Conservation (phyloP, 225 moss, liverwort and hornwort species). For the Thuidium tamariscinum region DNA sequence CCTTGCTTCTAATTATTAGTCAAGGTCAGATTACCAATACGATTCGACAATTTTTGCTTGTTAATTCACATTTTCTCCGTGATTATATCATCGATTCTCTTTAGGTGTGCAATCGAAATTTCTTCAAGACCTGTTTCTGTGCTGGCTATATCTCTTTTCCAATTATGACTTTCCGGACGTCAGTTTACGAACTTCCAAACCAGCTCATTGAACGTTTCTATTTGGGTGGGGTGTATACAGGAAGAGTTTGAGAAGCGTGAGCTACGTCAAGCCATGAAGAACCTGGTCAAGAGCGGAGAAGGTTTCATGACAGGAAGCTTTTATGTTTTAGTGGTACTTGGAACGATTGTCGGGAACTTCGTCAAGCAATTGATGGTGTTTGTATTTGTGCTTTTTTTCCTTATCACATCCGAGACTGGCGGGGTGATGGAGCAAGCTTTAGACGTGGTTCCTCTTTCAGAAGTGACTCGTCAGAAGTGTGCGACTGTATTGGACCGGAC, state of each 20-base stretch:
- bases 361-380: constrained; percentile 47
- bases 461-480: constrained; percentile 47
- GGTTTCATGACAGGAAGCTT: constrained; percentile 43
- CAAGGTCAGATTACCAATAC: background rate
- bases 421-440: constrained; percentile 75
- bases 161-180: background rate
- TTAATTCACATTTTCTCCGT: background rate
- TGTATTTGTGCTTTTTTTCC: constrained; percentile 52
- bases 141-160: background rate
- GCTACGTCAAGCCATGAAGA: constrained; percentile 24
- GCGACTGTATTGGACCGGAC: constrained; percentile 65
- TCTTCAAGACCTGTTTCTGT: background rate
- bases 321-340: constrained; percentile 39
- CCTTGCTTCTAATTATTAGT: background rate
- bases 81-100: background rate
- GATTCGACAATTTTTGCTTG: background rate
- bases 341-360: constrained; percentile 27
- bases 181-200: background rate
- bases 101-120: background rate
- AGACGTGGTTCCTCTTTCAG: constrained; percentile 71
- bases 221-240: background rate
- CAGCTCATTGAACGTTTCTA: background rate
- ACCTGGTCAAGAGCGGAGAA: constrained; percentile 34
- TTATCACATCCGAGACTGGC: constrained; percentile 56
- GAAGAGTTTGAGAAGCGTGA: constrained; percentile 9